Evolutionary conservation across 179 eudicot genomes (phyloP).

Genomic region (Beta lomatogona): DNA sequence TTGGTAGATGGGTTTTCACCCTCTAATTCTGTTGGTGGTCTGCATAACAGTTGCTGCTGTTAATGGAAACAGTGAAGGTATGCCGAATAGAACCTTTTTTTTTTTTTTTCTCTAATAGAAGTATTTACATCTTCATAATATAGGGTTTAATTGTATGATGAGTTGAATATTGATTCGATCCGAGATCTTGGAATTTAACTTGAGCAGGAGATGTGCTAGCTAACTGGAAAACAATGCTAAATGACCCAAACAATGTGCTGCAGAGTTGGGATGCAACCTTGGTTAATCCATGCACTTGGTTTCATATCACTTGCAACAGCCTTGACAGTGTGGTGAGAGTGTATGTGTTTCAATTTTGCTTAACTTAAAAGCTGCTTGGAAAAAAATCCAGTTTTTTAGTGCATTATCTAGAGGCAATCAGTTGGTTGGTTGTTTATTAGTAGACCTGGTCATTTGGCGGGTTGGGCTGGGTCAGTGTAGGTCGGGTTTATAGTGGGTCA

Average conservation of each 20-base stretch:
- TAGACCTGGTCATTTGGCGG: too few species aligned
- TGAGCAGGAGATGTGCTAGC: constrained; percentile 31
- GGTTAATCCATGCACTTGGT: constrained; percentile 48
- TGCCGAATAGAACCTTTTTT: background rate
- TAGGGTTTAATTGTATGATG: background rate
- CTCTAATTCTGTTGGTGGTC: constrained; percentile 9
- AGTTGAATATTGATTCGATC: too few species aligned
- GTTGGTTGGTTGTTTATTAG: too few species aligned
- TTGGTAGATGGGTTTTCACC: constrained; percentile 10
- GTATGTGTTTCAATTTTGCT: constrained; percentile 19
- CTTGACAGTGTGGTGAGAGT: constrained; percentile 30
- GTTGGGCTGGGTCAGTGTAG: too few species aligned
- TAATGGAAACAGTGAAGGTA: constrained; percentile 33
- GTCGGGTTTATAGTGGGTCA: too few species aligned
- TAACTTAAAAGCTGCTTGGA: background rate
- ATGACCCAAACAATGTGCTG: constrained; percentile 46
- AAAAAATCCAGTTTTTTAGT: background rate
- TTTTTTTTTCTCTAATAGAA: background rate
- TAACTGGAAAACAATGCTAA: constrained; percentile 28
- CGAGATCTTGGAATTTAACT: background rate
- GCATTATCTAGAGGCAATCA: background rate
- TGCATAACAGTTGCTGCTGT: constrained; percentile 25
- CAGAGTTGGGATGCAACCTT: constrained; percentile 49
- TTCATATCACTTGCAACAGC: constrained; percentile 42
- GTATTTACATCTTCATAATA: too few species aligned